Percentiles rank a stretch among this genome's conserved stretches.
Conservation (phyloP, 306 rosid species). For the Vigna reflexopilosa region DNA sequence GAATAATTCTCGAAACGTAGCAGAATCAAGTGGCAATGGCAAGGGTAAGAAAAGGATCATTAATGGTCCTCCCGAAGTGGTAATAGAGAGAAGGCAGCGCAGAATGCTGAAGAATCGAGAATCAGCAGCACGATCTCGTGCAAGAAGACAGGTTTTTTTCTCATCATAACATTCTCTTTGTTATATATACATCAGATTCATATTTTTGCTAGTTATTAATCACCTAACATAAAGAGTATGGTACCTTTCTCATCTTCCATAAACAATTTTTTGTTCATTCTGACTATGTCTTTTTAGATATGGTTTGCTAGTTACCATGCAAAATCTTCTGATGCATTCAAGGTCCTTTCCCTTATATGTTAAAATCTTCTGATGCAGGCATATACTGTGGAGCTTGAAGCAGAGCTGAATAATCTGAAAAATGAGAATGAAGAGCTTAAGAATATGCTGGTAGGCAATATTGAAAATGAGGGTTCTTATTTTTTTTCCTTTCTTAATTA, state of each 20-base stretch:
- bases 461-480: slow-evolving; percentile 1
- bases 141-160: slow-evolving; percentile 72
- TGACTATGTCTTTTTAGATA: no score
- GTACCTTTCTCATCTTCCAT: neutral
- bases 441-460: slow-evolving; percentile 60
- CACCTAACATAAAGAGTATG: neutral
- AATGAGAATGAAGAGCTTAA: slow-evolving; percentile 67
- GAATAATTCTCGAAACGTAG: slow-evolving; percentile 32
- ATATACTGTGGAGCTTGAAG: slow-evolving; percentile 79
- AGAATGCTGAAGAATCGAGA: slow-evolving; percentile 87
- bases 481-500: neutral
- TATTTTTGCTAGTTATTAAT: neutral
- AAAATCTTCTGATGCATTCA: neutral
- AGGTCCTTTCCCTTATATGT: neutral
- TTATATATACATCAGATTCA: slow-evolving; percentile 6
- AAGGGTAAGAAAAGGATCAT: slow-evolving; percentile 52
- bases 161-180: slow-evolving; percentile 11
- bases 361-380: slow-evolving; percentile 57
- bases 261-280: no score
- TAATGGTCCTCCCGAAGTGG: slow-evolving; percentile 66
- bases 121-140: slow-evolving; percentile 85
- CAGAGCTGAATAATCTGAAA: slow-evolving; percentile 61
- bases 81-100: slow-evolving; percentile 72
- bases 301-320: no score
- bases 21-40: slow-evolving; percentile 51